A percentile compares a stretch with the other conserved stretches of the same genome.
Evolutionary conservation across 257 asterid genomes (phyloP).

Genomic region (Primulina eburnea): DNA sequence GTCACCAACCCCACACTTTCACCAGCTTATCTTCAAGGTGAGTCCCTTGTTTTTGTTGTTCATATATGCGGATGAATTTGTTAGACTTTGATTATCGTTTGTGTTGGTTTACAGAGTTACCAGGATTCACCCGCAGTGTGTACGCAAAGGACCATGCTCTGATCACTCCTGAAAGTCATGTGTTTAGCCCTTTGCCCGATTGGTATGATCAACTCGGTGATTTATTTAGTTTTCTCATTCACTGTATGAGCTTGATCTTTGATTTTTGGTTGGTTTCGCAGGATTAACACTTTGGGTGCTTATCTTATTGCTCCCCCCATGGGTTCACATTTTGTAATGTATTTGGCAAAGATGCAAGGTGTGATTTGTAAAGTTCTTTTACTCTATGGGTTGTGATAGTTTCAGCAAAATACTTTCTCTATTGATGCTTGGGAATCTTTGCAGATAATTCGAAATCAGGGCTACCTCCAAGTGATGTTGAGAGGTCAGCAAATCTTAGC

Average conservation of each 20-base stretch:
- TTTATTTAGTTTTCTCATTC: slow-evolving; percentile 7
- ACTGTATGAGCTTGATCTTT: slow-evolving; percentile 16
- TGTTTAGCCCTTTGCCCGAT: slow-evolving; percentile 78
- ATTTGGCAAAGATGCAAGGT: slow-evolving; percentile 97
- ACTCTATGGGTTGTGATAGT: neutral
- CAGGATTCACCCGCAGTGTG: slow-evolving; percentile 93
- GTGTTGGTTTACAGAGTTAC: slow-evolving; percentile 59
- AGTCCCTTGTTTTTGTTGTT: neutral
- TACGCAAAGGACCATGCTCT: slow-evolving; percentile 82
- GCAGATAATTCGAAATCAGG: slow-evolving; percentile 78
- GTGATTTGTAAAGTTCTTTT: neutral
- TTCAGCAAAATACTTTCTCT: slow-evolving; percentile 6
- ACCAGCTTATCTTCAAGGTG: slow-evolving; percentile 89
- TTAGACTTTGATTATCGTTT: slow-evolving; percentile 14
- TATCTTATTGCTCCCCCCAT: slow-evolving; percentile 78
- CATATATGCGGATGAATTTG: neutral
- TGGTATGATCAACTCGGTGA: slow-evolving; percentile 45
- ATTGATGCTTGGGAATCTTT: neutral
- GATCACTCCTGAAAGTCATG: slow-evolving; percentile 96
- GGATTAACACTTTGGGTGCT: slow-evolving; percentile 77
- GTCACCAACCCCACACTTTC: slow-evolving; percentile 87
- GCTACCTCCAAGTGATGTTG: slow-evolving; percentile 69
- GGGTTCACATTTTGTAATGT: slow-evolving; percentile 92
- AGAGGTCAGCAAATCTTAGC: slow-evolving; percentile 49
- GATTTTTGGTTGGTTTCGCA: slow-evolving; percentile 26